phyloP scores from a whole-genome alignment of 1,139 yeast genomes.

The Candida dubliniensis region DNA sequence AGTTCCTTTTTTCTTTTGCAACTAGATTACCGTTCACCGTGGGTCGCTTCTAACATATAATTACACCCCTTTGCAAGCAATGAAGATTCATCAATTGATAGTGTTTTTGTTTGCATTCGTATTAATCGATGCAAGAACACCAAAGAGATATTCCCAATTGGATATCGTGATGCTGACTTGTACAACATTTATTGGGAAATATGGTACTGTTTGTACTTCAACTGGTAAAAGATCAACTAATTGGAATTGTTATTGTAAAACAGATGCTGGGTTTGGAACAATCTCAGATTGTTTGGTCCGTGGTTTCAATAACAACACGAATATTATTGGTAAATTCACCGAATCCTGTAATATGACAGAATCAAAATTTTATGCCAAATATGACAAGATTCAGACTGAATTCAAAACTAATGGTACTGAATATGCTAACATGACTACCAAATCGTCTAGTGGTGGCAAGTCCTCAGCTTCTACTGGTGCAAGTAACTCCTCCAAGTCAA shows the following conservation, averaged over 20 bases:
- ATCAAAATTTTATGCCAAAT: constrained; percentile 10
- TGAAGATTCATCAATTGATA: background rate
- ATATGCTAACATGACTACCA: background rate
- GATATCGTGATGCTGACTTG: constrained; percentile 12
- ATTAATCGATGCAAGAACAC: constrained; percentile 3
- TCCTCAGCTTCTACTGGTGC: background rate
- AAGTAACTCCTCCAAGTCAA: background rate
- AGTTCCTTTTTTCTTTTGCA: too few relatives aligned
- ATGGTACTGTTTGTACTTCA: constrained; percentile 10
- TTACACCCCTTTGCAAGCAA: background rate
- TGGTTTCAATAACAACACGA: constrained; percentile 19
- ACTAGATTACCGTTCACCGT: too few relatives aligned
- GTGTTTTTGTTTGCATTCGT: background rate
- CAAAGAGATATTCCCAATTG: constrained; percentile 4
- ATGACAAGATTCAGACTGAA: constrained; percentile 5
- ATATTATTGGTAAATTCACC: constrained; percentile 15
- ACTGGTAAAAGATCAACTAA: constrained; percentile 4
- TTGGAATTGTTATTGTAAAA: constrained; percentile 18
- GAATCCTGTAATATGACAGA: constrained; percentile 16
- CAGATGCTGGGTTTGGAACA: constrained; percentile 21
- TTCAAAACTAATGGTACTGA: constrained; percentile 5
- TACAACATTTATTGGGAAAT: constrained; percentile 7
- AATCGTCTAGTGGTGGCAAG: background rate
- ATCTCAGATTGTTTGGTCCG: constrained; percentile 19
- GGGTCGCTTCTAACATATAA: too few relatives aligned